Percentiles rank a stretch among this genome's conserved stretches.
phyloP scores from a whole-genome alignment of 176 grass and related monocot species.

The Aegilops speltoides region DNA sequence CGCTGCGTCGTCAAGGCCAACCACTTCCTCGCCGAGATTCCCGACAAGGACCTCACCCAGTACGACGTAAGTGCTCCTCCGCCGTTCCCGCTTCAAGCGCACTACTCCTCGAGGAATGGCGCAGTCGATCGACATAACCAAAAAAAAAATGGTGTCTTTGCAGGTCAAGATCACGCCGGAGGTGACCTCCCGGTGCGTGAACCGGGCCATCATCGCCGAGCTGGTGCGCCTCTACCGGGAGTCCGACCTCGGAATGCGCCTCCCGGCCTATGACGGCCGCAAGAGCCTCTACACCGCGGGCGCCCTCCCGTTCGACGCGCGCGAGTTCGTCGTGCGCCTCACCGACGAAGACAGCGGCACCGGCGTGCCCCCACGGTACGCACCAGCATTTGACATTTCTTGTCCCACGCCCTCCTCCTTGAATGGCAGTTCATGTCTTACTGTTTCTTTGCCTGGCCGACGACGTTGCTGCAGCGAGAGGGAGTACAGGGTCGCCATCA shows the following conservation, averaged over 20 bases:
- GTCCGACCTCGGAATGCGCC: slow-evolving; percentile 68
- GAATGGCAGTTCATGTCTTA: not conserved
- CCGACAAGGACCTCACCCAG: slow-evolving; percentile 91
- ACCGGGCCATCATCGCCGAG: slow-evolving; percentile 78
- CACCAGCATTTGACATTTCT: not conserved
- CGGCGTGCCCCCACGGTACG: slow-evolving; percentile 63
- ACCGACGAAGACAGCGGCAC: slow-evolving; percentile 62
- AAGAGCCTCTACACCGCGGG: slow-evolving; percentile 95
- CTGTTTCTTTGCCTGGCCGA: not conserved
- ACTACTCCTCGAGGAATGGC: not conserved
- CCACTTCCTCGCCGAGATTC: slow-evolving; percentile 88
- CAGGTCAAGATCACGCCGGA: slow-evolving; percentile 93
- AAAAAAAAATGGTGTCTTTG: not conserved
- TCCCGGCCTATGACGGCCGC: slow-evolving; percentile 94
- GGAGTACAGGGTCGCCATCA: slow-evolving; percentile 87
- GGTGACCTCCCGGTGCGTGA: slow-evolving; percentile 72
- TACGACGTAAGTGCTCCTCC: slow-evolving; percentile 63
- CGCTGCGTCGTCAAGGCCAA: slow-evolving; percentile 91
- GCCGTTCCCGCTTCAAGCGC: not conserved
- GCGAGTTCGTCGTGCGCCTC: slow-evolving; percentile 85
- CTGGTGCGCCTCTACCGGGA: slow-evolving; percentile 78
- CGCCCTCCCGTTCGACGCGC: slow-evolving; percentile 63
- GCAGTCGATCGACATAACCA: slow-evolving; percentile 5
- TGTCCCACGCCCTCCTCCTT: not conserved
- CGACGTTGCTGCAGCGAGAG: slow-evolving; percentile 57